These are phyloP conservation scores for Fusarium oxysporum DNA, from an alignment of 2,329 filamentous ascomycete genomes.

Conservation along the genomic window DNA sequence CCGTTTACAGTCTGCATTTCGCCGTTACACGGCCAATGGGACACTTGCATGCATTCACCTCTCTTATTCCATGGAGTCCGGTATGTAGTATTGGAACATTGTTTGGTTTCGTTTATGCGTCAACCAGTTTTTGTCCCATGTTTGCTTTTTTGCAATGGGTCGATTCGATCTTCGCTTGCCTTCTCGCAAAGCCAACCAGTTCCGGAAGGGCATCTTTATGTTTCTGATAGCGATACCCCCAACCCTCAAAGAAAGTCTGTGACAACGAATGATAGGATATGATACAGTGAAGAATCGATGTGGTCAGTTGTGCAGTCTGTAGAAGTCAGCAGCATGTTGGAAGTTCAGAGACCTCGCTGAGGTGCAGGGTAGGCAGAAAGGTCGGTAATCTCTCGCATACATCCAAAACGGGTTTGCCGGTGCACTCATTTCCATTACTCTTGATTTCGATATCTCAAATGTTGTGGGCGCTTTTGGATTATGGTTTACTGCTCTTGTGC, in stretches of 20 bases:
- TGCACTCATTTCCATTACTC: not conserved
- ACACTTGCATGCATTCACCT: not conserved
- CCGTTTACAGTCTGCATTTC: not conserved
- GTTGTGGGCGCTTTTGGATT: fast-evolving
- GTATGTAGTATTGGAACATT: not conserved
- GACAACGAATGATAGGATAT: not conserved
- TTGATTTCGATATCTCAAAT: not conserved
- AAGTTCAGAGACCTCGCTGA: not conserved
- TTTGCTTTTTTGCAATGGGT: not conserved
- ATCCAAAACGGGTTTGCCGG: not conserved
- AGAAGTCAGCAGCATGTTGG: not conserved
- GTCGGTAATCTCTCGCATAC: not conserved
- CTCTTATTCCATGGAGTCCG: not conserved
- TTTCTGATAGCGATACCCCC: not conserved
- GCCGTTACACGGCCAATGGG: not conserved
- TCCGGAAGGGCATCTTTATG: not conserved
- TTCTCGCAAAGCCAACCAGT: not conserved
- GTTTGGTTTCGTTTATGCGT: conserved; percentile 3
- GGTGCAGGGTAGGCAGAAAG: not conserved
- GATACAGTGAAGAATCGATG: not conserved
- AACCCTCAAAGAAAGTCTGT: not conserved
- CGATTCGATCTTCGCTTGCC: not conserved
- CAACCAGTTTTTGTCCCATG: not conserved
- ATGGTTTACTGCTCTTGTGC: fast-evolving
- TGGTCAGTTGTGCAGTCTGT: no score